These are phyloP conservation scores for Nigrospora oryzae DNA, from an alignment of 2,329 filamentous ascomycete species.

Conservation along the genomic window DNA sequence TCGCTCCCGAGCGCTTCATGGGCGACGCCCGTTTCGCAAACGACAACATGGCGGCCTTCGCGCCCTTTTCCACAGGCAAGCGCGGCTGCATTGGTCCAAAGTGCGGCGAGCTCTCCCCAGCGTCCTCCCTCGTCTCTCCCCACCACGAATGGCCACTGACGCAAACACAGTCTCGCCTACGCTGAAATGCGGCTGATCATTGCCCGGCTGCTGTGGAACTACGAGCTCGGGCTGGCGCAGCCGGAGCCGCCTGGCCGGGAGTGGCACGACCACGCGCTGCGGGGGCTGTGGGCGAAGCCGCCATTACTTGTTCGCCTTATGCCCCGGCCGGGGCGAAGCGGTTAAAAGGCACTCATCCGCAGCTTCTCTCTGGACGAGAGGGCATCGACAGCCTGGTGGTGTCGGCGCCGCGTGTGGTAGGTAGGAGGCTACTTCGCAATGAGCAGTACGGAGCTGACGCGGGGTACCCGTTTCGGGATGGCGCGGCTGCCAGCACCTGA, in stretches of 20 bases:
- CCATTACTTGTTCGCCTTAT: background rate
- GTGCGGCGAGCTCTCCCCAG: background rate
- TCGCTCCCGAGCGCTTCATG: background rate
- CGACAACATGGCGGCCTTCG: background rate
- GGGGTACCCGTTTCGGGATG: too few relatives aligned
- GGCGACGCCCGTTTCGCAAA: background rate
- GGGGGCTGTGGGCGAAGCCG: background rate
- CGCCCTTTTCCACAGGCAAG: constrained; percentile 1
- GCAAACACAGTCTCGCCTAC: background rate
- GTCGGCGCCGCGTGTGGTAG: too few relatives aligned
- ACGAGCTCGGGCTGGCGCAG: background rate
- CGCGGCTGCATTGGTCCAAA: constrained; percentile 1
- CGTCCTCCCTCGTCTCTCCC: too few relatives aligned
- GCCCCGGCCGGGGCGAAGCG: background rate
- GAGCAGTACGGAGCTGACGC: too few relatives aligned
- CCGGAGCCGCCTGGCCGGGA: background rate
- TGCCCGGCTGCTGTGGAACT: constrained; percentile 1
- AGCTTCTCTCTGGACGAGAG: too few relatives aligned
- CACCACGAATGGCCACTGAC: too few relatives aligned
- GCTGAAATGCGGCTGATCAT: background rate
- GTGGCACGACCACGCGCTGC: background rate
- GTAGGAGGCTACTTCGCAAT: too few relatives aligned
- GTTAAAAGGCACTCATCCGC: too few relatives aligned
- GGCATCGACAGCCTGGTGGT: too few relatives aligned
- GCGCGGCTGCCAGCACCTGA: too few relatives aligned